phyloP scores from a whole-genome alignment of 345 rosid species.

The Dipteronia dyeriana region DNA sequence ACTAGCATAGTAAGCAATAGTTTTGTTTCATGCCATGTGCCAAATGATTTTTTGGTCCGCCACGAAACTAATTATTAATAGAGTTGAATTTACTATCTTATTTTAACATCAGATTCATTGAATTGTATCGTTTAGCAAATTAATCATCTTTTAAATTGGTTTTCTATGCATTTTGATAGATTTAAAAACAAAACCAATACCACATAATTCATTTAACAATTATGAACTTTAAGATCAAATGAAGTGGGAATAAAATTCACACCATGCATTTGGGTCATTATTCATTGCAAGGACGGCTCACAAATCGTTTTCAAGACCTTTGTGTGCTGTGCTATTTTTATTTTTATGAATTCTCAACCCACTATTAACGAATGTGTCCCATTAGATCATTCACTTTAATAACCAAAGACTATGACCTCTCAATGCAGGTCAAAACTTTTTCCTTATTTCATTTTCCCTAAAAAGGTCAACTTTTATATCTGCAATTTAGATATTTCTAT shows the following conservation, averaged over 20 bases:
- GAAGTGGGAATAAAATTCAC: neutral
- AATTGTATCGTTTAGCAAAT: no score
- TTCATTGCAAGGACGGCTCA: slow-evolving; percentile 44
- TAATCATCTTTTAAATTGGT: no score
- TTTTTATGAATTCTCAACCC: neutral
- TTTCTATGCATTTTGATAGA: no score
- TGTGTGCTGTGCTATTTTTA: slow-evolving; percentile 7
- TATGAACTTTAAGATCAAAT: neutral
- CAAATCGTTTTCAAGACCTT: slow-evolving; percentile 31
- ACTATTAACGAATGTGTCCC: neutral
- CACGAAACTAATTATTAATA: neutral
- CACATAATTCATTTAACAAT: no score
- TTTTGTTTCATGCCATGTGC: neutral
- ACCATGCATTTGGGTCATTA: slow-evolving; percentile 11
- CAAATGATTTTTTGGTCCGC: neutral
- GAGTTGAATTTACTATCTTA: no score
- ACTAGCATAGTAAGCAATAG: neutral
- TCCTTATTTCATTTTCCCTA: neutral
- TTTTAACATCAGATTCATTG: no score
- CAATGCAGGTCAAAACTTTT: slow-evolving; percentile 19
- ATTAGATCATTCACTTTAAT: slow-evolving; percentile 25
- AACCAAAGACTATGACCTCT: slow-evolving; percentile 8
- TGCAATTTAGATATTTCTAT: neutral
- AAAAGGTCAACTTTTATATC: slow-evolving; percentile 3
- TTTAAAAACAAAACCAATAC: no score